Evolutionary conservation across 2,329 filamentous ascomycete genomes (phyloP).

Genomic region (Colletotrichum acutatum): DNA sequence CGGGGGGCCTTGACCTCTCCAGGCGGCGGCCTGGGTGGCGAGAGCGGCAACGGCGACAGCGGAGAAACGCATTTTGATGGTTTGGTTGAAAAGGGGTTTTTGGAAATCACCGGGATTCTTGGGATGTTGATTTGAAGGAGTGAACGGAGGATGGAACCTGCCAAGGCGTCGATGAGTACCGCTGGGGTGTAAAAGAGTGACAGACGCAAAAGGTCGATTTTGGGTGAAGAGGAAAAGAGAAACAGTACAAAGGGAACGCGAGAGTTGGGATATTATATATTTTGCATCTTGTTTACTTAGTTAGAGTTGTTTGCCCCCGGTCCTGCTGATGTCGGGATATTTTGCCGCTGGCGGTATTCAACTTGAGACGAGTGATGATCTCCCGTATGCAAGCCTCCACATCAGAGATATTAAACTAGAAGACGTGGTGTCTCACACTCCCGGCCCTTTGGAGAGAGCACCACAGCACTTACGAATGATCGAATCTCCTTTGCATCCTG

Average conservation of each 20-base stretch:
- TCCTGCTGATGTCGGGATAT: slow-evolving; percentile 6
- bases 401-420: slow-evolving; percentile 12
- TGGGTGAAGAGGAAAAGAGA: background rate
- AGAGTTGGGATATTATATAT: slow-evolving; percentile 11
- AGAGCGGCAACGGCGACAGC: slow-evolving; percentile 27
- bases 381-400: slow-evolving; percentile 35
- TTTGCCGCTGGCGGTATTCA: slow-evolving; percentile 21
- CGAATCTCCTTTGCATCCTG: background rate
- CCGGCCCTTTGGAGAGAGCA: background rate
- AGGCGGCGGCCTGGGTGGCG: slow-evolving; percentile 33
- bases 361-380: slow-evolving; percentile 33
- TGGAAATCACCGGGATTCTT: slow-evolving; percentile 30
- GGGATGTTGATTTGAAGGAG: slow-evolving; percentile 4
- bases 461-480: background rate
- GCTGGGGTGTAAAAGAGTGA: slow-evolving; percentile 25
- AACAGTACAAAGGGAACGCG: background rate
- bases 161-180: slow-evolving; percentile 30
- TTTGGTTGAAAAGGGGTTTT: background rate
- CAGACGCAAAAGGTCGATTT: slow-evolving; percentile 15
- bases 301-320: background rate
- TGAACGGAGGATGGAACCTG: slow-evolving; percentile 32
- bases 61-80: slow-evolving; percentile 35
- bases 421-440: slow-evolving; percentile 20
- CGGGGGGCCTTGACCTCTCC: background rate
- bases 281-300: background rate